phyloP scores from a whole-genome alignment of 768 basidiomycete genomes.

The Bullera alba region DNA sequence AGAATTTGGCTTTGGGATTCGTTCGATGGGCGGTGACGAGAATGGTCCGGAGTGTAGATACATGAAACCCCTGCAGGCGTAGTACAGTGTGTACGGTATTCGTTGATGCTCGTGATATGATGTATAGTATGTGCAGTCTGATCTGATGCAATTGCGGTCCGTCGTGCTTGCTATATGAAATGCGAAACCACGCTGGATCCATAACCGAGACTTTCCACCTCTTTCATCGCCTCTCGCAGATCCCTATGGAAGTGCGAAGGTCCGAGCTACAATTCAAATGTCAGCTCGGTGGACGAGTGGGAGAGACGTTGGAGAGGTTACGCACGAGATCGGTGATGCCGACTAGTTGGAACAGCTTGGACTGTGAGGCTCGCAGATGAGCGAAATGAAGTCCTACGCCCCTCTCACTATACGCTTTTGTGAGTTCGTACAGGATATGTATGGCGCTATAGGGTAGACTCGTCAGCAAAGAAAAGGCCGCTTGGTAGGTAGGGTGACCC shows the following conservation, averaged over 20 bases:
- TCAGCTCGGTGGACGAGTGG: not conserved
- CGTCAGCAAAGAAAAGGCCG: conserved; percentile 1
- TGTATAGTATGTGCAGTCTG: not conserved
- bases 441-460: conserved; percentile 54
- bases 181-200: conserved; percentile 14
- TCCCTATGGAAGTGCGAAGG: conserved; percentile 34
- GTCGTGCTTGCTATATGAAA: no score
- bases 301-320: not conserved
- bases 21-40: no score
- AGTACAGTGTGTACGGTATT: no score
- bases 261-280: conserved; percentile 17
- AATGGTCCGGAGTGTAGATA: no score
- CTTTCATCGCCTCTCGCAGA: conserved; percentile 34
- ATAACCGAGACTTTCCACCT: conserved; percentile 34
- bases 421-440: conserved; percentile 72
- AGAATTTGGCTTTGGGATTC: no score
- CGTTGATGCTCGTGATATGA: no score
- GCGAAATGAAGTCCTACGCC: conserved; percentile 46
- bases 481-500: conserved; percentile 30
- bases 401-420: conserved; percentile 67
- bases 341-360: conserved; percentile 37
- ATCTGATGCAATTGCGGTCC: no score
- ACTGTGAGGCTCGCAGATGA: conserved; percentile 36
- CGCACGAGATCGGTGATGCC: conserved; percentile 39
- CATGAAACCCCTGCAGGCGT: no score